Percentiles rank a stretch among this genome's conserved stretches.
Conservation (phyloP, 1,284 basidiomycete genomes). For the Trichosporon sp. region DNA sequence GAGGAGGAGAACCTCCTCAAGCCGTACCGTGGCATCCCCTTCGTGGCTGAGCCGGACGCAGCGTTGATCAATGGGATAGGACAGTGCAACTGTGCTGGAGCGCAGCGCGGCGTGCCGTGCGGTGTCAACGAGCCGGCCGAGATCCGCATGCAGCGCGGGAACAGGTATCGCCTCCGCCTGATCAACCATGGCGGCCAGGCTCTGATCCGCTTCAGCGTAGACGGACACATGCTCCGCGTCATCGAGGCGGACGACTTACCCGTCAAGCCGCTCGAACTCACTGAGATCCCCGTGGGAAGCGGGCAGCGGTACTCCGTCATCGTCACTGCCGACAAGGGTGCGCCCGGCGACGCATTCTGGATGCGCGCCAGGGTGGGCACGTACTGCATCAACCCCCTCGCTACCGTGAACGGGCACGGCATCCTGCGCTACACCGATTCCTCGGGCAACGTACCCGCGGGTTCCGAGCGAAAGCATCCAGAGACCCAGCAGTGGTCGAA, state of each 20-base stretch:
- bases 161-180: constrained; percentile 31
- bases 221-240: constrained; percentile 38
- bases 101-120: constrained; percentile 17
- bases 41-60: constrained; percentile 31
- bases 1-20: constrained; percentile 8
- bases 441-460: not conserved
- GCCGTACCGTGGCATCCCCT: constrained; percentile 20
- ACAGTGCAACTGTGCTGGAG: constrained; percentile 15
- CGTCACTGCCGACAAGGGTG: constrained; percentile 41
- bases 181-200: constrained; percentile 30
- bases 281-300: constrained; percentile 33
- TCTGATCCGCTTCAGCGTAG: constrained; percentile 35
- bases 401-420: not conserved
- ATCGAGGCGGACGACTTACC: constrained; percentile 39
- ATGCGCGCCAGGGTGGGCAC: constrained; percentile 41
- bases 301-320: constrained; percentile 50
- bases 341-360: constrained; percentile 43
- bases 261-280: constrained; percentile 35
- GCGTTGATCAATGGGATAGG: constrained; percentile 42
- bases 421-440: constrained; percentile 26
- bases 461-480: not conserved
- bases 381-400: constrained; percentile 19
- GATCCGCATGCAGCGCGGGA: constrained; percentile 16
- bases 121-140: constrained; percentile 19
- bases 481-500: constrained; percentile 2